phyloP scores from a whole-genome alignment of 23 red algal genomes.

The Agarophyton chilense region DNA sequence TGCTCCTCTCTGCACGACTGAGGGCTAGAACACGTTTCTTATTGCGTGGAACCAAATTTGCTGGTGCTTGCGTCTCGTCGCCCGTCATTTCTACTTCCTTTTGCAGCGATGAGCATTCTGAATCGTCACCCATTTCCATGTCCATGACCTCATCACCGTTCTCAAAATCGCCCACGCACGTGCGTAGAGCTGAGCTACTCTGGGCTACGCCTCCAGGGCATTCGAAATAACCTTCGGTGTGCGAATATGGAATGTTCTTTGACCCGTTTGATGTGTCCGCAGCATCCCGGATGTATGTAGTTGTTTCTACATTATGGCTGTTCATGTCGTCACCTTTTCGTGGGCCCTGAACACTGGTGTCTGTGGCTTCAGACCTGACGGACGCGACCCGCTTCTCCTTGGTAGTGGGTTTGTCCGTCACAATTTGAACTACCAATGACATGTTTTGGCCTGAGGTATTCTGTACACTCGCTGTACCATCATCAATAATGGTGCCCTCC shows the following conservation, averaged over 20 bases:
- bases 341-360: too few species aligned
- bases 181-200: background rate
- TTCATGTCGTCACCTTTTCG: background rate
- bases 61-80: background rate
- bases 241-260: background rate
- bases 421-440: too few species aligned
- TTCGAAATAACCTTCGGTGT: background rate
- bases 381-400: too few species aligned
- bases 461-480: too few species aligned
- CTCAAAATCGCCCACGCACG: background rate
- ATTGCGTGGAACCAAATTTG: background rate
- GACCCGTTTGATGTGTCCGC: background rate
- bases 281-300: background rate
- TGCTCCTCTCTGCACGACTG: background rate
- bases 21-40: background rate
- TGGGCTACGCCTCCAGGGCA: background rate
- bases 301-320: background rate
- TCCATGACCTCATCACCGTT: background rate
- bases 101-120: background rate
- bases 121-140: background rate
- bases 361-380: too few species aligned
- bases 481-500: too few species aligned
- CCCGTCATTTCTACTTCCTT: background rate
- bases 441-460: too few species aligned
- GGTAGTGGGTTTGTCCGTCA: too few species aligned